phyloP scores from a whole-genome alignment of 305 asterid genomes.

The Lippia alba region DNA sequence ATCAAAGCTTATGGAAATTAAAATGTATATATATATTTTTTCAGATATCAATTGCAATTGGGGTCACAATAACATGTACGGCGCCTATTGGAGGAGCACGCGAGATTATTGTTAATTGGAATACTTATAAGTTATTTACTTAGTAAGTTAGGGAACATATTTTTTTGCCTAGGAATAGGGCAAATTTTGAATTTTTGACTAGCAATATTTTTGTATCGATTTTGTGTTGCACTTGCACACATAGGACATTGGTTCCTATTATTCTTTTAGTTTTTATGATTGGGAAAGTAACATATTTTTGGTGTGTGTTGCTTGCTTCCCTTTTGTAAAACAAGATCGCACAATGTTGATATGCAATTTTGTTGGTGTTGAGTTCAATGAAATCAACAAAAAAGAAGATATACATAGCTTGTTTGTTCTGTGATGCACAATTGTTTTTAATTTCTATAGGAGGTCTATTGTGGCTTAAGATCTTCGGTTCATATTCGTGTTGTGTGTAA shows the following conservation, averaged over 20 bases:
- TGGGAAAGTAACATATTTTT: background rate
- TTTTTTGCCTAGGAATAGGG: background rate
- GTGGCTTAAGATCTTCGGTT: too few relatives aligned
- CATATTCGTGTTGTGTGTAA: too few relatives aligned
- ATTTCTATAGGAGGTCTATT: too few relatives aligned
- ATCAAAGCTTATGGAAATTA: background rate
- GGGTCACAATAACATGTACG: slow-evolving; percentile 29
- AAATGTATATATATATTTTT: background rate
- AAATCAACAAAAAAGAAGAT: too few relatives aligned
- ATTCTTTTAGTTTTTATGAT: too few relatives aligned
- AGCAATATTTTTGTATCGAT: background rate
- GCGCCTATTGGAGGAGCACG: slow-evolving; percentile 54
- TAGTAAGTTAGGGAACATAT: background rate
- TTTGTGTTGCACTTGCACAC: background rate
- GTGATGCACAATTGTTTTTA: too few relatives aligned
- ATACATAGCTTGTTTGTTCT: too few relatives aligned
- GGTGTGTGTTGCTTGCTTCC: too few relatives aligned
- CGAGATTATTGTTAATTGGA: slow-evolving; percentile 37
- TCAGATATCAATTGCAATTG: slow-evolving; percentile 42
- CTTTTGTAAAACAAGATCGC: too few relatives aligned
- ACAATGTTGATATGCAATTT: too few relatives aligned
- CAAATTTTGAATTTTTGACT: slow-evolving; percentile 3
- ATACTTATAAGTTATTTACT: slow-evolving; percentile 32
- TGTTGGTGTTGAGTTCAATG: background rate
- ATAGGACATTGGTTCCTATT: background rate